Evolutionary conservation across 2,329 filamentous ascomycete genomes (phyloP).

Genomic region (Colletotrichum spinosum): DNA sequence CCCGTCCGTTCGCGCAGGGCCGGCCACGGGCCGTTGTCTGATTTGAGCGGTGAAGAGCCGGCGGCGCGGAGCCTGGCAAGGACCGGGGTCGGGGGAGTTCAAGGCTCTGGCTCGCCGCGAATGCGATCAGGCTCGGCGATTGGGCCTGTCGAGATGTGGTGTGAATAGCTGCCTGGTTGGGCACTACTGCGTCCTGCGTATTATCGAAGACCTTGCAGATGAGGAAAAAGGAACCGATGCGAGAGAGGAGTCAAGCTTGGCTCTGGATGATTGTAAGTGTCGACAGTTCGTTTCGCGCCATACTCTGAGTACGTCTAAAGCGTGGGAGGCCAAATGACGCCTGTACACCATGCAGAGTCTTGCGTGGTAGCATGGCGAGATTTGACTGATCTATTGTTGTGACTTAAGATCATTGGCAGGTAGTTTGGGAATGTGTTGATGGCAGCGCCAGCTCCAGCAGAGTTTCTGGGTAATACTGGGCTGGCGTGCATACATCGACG

Average conservation of each 20-base stretch:
- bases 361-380: too few species aligned
- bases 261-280: too few species aligned
- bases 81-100: constrained; percentile 19
- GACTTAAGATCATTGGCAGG: too few species aligned
- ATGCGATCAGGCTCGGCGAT: constrained; percentile 13
- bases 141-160: constrained; percentile 4
- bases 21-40: constrained; percentile 29
- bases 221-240: neutral
- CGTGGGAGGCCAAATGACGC: too few species aligned
- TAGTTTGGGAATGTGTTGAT: too few species aligned
- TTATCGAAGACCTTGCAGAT: neutral
- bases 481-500: too few species aligned
- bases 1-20: constrained; percentile 25
- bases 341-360: too few species aligned
- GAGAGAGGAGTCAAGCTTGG: constrained; percentile 5
- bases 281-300: too few species aligned
- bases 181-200: neutral
- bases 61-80: constrained; percentile 25
- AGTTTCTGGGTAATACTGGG: too few species aligned
- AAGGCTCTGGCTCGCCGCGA: neutral
- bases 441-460: too few species aligned
- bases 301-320: too few species aligned
- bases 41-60: constrained; percentile 36
- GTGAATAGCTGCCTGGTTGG: constrained; percentile 2
- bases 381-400: neutral